Base-by-base conservation (phyloP, 2,329 filamentous ascomycete species). In the Xylariaceae sp. region DNA sequence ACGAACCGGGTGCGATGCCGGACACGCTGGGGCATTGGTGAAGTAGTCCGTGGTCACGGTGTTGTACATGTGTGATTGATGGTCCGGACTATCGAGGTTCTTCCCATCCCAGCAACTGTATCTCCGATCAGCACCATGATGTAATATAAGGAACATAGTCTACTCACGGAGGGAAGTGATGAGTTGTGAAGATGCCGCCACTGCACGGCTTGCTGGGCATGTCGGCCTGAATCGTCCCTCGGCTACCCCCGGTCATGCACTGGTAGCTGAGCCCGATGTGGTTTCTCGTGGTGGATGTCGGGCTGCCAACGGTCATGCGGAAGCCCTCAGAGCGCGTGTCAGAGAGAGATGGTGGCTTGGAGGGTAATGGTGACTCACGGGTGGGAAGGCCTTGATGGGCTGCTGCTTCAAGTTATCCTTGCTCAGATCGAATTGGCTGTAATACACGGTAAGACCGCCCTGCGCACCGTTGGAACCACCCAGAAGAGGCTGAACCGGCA, bases 291-390 rank as follows among this genome's bases (percentile, higher is more conserved):
- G 41, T 46, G 7, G 40, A 36, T 11, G 48, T 54, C 19, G 53
- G 53, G 37, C 56, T 64, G 35, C 66, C 67, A n/a, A 68, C 60
- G 4, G 63, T 62, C 67, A 69, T 69, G 36, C 67, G 62, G 55
- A 70, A 70, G 19, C 66, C 65, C 61, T 64, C 30, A n/a, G n/a
- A 29, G 28, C 28, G n/a, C 28, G 28, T 29, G 28, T 29, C 28
- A 29, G 28, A n/a, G n/a, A 29, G 28, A n/a, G 28, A n/a, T 29
- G n/a, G 15, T 4, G 33, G 9, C 19, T 17, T 12, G 16, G 18
- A 19, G 22, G 52, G 49, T 29, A 51, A 54, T 41, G 51, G 53
- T 48, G 38, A 51, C 52, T 48, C 49, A 64, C 62, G 11, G 65
- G 61, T 40, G 57, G 63, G 53, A 71, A 71, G 4, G 64, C 63